Base-by-base conservation (phyloP, 176 grass and related monocot species). In the Musa acuminata region DNA sequence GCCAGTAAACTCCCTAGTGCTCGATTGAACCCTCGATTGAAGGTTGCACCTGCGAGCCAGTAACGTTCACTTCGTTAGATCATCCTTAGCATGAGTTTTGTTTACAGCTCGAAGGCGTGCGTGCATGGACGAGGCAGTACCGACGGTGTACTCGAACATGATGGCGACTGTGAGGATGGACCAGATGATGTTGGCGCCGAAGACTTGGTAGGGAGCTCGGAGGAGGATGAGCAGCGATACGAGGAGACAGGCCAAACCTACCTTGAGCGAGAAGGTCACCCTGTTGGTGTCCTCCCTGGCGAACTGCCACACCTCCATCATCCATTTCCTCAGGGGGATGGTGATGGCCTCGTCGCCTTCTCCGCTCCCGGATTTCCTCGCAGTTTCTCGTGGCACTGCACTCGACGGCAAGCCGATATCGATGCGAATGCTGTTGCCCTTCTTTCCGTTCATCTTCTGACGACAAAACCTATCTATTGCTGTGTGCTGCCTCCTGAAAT, bases 111-210 rank as follows among this genome's bases (percentile, higher is more conserved):
- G 57, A 62, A 60, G 14, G 57, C 57, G 35, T 43, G 35, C 35
- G 35, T 43, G 35, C 35, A 43, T 43, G 35, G 35, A 43, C 35
- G 35, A 43, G 35, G 35, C 35, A 43, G 6, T 90, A 95, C 91
- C 91, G 27, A 96, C 88, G n/a, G 88, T 96, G 82, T 96, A 96
- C 84, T 96, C 91, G 25, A 91, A 91, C 91, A 96, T 91, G 77
- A 91, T 83, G 62, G 88, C 83, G 72, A 96, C 88, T n/a, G 91
- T 96, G 79, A 96, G 83, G 48, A 96, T 91, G 63, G 91, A 86
- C 91, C 88, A 96, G 63, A 91, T 88, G 53, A 96, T 96, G 71
- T 91, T 83, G 72, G 72, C 64, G 69, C 91, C 91, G 27, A 96
- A 96, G 25, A 88, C 74, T 55, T 84, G 75, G 65, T 96, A 96